Conservation (phyloP, 225 moss, liverwort and hornwort genomes). For the Lunularia cruciata region DNA sequence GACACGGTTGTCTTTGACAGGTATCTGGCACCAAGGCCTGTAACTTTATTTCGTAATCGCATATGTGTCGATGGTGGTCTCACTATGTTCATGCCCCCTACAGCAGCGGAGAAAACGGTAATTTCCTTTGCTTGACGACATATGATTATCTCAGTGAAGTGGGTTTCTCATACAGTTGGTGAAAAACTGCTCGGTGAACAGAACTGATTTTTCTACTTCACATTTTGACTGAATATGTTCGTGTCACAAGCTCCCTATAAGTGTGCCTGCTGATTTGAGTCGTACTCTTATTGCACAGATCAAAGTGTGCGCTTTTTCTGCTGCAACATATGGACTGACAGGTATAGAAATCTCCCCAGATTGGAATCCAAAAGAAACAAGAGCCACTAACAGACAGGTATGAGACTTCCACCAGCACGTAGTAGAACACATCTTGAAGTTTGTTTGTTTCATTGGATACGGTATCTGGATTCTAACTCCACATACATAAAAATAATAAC, state of each 20-base stretch:
- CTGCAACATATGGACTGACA: slow-evolving; percentile 55
- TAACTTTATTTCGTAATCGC: slow-evolving; percentile 76
- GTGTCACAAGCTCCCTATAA: neutral
- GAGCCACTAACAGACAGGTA: slow-evolving; percentile 75
- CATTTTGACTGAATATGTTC: neutral
- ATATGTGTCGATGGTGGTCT: slow-evolving; percentile 88
- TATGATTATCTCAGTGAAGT: too few relatives aligned
- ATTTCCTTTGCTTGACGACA: neutral
- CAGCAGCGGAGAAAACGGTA: slow-evolving; percentile 81
- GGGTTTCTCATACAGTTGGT: too few relatives aligned
- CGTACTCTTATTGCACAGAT: slow-evolving; percentile 42
- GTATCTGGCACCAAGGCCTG: slow-evolving; percentile 84
- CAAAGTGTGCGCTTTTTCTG: slow-evolving; percentile 76
- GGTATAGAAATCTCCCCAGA: slow-evolving; percentile 79
- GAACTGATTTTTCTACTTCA: too few relatives aligned
- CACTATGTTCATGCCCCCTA: slow-evolving; percentile 91
- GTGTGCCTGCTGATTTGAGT: neutral
- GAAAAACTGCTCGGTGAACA: too few relatives aligned
- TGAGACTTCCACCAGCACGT: neutral
- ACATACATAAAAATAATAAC: too few relatives aligned
- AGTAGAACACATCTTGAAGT: too few relatives aligned
- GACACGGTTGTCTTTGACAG: slow-evolving; percentile 30
- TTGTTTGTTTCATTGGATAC: too few relatives aligned
- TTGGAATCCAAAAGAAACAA: slow-evolving; percentile 59
- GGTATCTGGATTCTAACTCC: neutral